Evolutionary conservation across 2,329 filamentous ascomycete genomes (phyloP).

Genomic region (Exserohilum rostratum): DNA sequence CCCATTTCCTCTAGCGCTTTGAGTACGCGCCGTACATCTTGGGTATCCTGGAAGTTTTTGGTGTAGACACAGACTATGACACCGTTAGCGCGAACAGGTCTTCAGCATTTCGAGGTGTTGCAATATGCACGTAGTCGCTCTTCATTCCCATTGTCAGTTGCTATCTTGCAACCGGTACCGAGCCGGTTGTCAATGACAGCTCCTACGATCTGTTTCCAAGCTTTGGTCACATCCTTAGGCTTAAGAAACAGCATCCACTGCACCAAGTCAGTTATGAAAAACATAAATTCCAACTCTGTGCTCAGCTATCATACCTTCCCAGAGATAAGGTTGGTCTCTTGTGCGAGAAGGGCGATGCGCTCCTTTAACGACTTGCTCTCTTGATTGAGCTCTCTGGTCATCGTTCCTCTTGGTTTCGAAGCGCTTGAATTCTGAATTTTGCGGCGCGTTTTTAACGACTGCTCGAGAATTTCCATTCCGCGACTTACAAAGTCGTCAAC

Average conservation of each 20-base stretch:
- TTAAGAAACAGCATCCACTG: conserved; percentile 78
- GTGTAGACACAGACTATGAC: conserved; percentile 71
- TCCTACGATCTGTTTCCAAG: conserved; percentile 70
- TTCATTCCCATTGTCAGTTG: conserved; percentile 57
- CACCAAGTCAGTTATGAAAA: conserved; percentile 8
- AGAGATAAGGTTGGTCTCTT: conserved; percentile 61
- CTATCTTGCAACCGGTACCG: conserved; percentile 75
- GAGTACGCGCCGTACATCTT: conserved; percentile 73
- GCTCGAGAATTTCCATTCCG: conserved; percentile 61
- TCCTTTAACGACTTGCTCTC: conserved; percentile 54
- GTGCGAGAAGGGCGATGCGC: conserved; percentile 67
- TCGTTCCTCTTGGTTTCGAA: conserved; percentile 52
- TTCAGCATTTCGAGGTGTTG: not conserved
- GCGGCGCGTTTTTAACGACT: conserved; percentile 54
- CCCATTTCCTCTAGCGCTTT: conserved; percentile 65
- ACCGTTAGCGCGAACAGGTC: not conserved
- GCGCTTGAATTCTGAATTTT: conserved; percentile 60
- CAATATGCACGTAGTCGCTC: conserved; percentile 60
- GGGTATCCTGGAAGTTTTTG: conserved; percentile 70
- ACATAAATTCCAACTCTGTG: not conserved
- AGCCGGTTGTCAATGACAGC: conserved; percentile 72
- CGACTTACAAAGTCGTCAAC: conserved; percentile 58
- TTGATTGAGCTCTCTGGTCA: conserved; percentile 49
- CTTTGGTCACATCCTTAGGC: conserved; percentile 60
- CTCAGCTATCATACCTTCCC: conserved; percentile 64